Base-by-base conservation (phyloP, 768 basidiomycete species). In the Jaapia argillacea region DNA sequence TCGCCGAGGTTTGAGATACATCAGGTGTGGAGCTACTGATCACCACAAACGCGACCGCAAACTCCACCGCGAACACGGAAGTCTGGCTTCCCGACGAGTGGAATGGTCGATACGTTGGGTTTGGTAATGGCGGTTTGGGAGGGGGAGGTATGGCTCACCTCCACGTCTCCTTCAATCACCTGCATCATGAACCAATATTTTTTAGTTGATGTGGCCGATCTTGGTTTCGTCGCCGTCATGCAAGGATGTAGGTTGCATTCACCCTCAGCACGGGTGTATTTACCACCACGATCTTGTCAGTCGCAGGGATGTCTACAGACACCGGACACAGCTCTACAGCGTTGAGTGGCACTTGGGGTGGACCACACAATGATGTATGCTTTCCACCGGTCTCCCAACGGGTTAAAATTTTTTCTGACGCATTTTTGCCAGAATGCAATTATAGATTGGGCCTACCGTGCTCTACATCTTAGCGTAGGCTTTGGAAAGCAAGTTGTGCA, bases 381-480 rank as follows among this genome's bases (percentile, higher is more conserved):
- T 33, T 16, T 10, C 31, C 31, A 33, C 16, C 22, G 10, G 37
- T 10, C 7, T 10, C 37, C 37, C n/a, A n/a, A n/a, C n/a, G n/a
- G n/a, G n/a, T 10, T 6, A 12, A 38, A 20, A n/a, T 12, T 33
- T 33, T 16, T n/a, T n/a, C n/a, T n/a, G n/a, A n/a, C n/a, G n/a
- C n/a, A n/a, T 22, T 20, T 41, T 14, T 10, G 6, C 7, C 20
- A 56, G 45, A 58, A 59, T 25, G 56, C 57, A 2, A 56, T 59
- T 3, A 54, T 55, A 12, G 58, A 62, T 43, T 61, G 51, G 47
- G 50, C 53, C 4, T 57, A 50, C 47, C 51, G 58, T 3, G 56
- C 58, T 7, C 27, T 61, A 36, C 61, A 59, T 42, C 48, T 54
- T 20, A 51, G 50, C 36, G 54, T 54, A 3, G 47, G 56, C 16